Conservation (phyloP, 1,139 yeast genomes). For the Candida glucosophila region DNA sequence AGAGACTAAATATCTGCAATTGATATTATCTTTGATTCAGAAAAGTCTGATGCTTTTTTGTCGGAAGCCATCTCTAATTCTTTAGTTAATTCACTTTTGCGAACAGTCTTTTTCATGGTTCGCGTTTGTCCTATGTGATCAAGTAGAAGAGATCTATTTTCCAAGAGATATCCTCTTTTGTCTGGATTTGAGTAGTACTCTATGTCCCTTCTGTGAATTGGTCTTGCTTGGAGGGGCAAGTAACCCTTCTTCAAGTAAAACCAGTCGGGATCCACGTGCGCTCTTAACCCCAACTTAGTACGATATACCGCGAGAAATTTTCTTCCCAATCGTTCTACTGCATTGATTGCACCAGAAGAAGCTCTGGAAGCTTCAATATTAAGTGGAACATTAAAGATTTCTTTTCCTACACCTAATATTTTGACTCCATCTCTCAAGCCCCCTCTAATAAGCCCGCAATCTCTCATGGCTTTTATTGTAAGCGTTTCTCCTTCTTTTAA, state of each 20-base stretch:
- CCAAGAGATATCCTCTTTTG: conserved; percentile 66
- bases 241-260: conserved; percentile 64
- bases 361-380: conserved; percentile 80
- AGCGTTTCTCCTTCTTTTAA: conserved; percentile 57
- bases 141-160: conserved; percentile 29
- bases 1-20: conserved; percentile 4
- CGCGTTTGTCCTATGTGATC: conserved; percentile 23
- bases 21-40: conserved; percentile 8
- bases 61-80: conserved; percentile 26
- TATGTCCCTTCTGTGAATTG: conserved; percentile 74
- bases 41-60: conserved; percentile 7
- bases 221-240: conserved; percentile 79
- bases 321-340: conserved; percentile 69
- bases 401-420: conserved; percentile 62
- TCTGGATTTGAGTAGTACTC: conserved; percentile 65
- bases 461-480: conserved; percentile 55
- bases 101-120: conserved; percentile 10
- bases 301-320: conserved; percentile 67
- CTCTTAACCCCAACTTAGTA: conserved; percentile 57
- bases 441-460: conserved; percentile 67
- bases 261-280: conserved; percentile 69
- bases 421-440: conserved; percentile 74
- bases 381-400: conserved; percentile 48
- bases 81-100: conserved; percentile 19
- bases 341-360: conserved; percentile 59